Conservation (phyloP, 306 rosid species). For the Malus fusca region DNA sequence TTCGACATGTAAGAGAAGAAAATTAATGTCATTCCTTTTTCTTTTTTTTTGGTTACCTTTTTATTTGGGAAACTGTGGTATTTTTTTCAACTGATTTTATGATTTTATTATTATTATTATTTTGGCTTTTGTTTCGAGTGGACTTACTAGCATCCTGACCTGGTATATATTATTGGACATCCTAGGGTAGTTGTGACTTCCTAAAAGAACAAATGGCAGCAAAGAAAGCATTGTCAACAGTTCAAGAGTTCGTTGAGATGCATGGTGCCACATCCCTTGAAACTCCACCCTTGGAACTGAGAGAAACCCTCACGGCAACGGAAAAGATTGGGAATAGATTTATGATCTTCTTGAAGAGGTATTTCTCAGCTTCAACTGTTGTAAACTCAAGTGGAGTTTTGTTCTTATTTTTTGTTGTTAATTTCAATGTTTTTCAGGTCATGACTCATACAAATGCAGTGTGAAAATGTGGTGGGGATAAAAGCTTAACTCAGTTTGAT, state of each 20-base stretch:
- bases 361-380: too few relatives aligned
- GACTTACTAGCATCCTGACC: constrained; percentile 25
- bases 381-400: too few relatives aligned
- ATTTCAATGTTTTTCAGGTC: too few relatives aligned
- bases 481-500: too few relatives aligned
- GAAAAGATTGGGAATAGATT: too few relatives aligned
- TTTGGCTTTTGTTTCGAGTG: neutral
- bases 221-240: constrained; percentile 66
- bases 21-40: neutral
- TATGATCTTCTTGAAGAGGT: too few relatives aligned
- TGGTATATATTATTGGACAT: constrained; percentile 14
- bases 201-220: constrained; percentile 90
- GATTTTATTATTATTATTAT: too few relatives aligned
- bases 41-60: neutral
- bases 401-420: too few relatives aligned
- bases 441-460: too few relatives aligned
- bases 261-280: constrained; percentile 93
- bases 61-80: neutral
- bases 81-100: neutral
- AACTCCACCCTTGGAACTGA: constrained; percentile 57
- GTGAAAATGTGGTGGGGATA: too few relatives aligned
- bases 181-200: constrained; percentile 90
- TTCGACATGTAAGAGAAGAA: neutral
- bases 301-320: too few relatives aligned
- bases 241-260: constrained; percentile 82